Evolutionary conservation across 257 asterid species (phyloP), one percentile per base, ranked within the genome.

Genomic region (Solanum chilense): DNA sequence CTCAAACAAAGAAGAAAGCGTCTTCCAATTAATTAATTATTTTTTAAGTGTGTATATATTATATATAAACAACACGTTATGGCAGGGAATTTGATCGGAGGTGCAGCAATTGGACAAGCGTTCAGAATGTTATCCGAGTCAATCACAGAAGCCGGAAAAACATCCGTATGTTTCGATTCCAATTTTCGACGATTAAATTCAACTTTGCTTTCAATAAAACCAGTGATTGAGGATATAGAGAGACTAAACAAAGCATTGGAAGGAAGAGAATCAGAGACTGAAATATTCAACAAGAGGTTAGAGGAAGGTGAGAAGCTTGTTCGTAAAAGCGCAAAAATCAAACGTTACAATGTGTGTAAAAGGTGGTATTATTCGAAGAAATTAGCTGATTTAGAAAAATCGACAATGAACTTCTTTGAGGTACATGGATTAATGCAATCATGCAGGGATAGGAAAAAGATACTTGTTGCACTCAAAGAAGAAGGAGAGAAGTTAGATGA

Each of bases 361-460:
- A 89, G 87, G 85, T 82, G 86, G 47, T 83, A 62, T 64, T 90
- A 86, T 84, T 86, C 90, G 42, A 84, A 52, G 41, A 91, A 90
- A 73, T 31, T 92, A 14, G 87, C 71, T 13, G 39, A 29, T 8
- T 85, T 90, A 74, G 88, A 80, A 3, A 33, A 66, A 13, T 87
- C 88, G 0, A 87, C 91, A 16, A 3, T 83, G 64, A 84, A 42
- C 52, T 89, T 85, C 68, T 91, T 91, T 18, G 84, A 87, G 89
- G 31, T 90, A 6, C 84, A 86, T 86, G 93, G 86, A 29, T 88
- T 89, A n/a, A 89, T 90, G 12, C 88, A 89, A 71, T 47, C 71
- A 15, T 25, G 42, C 10, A 89, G 91, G 23, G 93, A 92, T 77
- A 86, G 69, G 15, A 91, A 84, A 83, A 85, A 86, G 81, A 44